phyloP scores from a whole-genome alignment of 176 grass and related monocot genomes.

The Lolium multiflorum region DNA sequence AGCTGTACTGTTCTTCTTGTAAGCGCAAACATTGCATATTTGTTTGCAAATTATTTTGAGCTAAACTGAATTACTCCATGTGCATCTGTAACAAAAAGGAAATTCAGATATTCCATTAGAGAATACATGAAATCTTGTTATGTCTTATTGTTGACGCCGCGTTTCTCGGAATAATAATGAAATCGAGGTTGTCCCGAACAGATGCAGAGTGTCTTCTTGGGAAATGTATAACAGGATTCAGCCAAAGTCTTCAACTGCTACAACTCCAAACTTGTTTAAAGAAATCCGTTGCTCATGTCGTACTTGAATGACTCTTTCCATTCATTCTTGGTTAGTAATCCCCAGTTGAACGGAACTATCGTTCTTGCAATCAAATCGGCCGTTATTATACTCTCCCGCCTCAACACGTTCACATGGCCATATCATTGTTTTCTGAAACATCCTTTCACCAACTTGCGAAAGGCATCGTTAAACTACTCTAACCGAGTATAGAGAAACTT shows the following conservation, averaged over 20 bases:
- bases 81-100: not conserved
- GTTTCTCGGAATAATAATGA: not conserved
- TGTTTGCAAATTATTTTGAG: too few relatives aligned
- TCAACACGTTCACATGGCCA: constrained; percentile 23
- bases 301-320: not conserved
- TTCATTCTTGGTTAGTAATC: not conserved
- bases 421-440: constrained; percentile 14
- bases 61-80: not conserved
- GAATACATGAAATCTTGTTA: not conserved
- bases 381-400: not conserved
- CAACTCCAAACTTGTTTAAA: not conserved
- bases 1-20: not conserved
- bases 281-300: not conserved
- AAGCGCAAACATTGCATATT: not conserved
- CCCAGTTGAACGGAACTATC: not conserved
- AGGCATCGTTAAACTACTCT: not conserved
- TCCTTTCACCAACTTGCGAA: not conserved
- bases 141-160: not conserved
- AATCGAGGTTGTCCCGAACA: not conserved
- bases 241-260: not conserved
- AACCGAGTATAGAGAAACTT: constrained; percentile 32
- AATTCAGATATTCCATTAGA: not conserved
- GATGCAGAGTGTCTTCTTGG: not conserved
- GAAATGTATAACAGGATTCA: too few relatives aligned
- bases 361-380: not conserved